Evolutionary conservation across 345 rosid genomes (phyloP), one percentile per base, ranked within the genome.

Genomic region (Excoecaria cochinchinensis): DNA sequence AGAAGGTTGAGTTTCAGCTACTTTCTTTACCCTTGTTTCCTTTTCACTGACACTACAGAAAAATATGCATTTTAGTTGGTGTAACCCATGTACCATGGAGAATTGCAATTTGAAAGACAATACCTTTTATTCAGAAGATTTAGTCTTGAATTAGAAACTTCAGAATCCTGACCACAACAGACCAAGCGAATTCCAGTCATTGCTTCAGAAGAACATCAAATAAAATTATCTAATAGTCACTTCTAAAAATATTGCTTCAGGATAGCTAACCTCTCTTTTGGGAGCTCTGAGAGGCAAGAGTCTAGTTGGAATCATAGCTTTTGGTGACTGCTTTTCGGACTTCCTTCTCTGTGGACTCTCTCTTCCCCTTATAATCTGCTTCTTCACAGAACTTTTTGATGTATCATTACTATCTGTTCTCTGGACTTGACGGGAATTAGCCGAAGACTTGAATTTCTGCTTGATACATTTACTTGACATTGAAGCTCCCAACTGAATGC

Each of bases 91-190:
- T 70, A 78, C 39, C 19, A 76, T 21, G 51, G 62, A 62, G 57
- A 59, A 67, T 22, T 55, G 36, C 57, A 67, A 40, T 22, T 68
- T 67, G 70, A 70, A 66, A 76, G 55, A 62, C 61, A 69, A 42
- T 86, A 94, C 98, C 95, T 88, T 81, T 77, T 83, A 62, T 60
- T 77, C 70, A 58, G 84, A 63, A n/a, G 44, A 74, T 83, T 76
- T 69, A 62, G 57, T 73, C 85, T 90, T 46, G 84, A 69, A 69
- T 61, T 77, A 64, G 50, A 74, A 65, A 73, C 84, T 73, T 82
- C 81, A 72, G 78, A 78, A 70, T 86, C 84, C 88, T 90, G 83
- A 39, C 64, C 59, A 81, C 11, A 60, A 72, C 76, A 65, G 16
- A 47, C 71, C 74, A 70, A 21, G 60, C 58, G 22, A 53, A 67